Percentiles rank a stretch among this genome's conserved stretches.
Evolutionary conservation across 257 asterid species (phyloP).

Genomic region (Solanum etuberosum): DNA sequence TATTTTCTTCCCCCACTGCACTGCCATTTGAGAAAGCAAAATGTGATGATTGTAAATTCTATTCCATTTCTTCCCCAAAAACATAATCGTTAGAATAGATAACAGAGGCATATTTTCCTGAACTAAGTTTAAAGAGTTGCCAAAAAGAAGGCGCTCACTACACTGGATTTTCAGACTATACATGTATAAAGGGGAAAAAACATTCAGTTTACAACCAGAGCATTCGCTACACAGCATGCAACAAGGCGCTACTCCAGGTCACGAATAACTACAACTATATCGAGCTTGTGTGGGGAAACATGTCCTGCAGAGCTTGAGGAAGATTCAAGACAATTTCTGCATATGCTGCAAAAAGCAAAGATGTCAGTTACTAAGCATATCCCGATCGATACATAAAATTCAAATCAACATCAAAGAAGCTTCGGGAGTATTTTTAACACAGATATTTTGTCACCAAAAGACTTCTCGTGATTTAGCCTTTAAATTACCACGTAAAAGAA

Average conservation of each 20-base stretch:
- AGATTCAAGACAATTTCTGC: constrained; percentile 84
- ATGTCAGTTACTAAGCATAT: not conserved
- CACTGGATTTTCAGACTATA: not conserved
- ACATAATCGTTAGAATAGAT: not conserved
- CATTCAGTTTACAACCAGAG: not conserved
- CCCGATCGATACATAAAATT: not conserved
- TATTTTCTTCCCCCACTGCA: not conserved
- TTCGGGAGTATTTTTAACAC: not conserved
- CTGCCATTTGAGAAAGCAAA: not conserved
- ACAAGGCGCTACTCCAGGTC: not conserved
- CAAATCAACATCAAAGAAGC: not conserved
- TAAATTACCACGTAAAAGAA: not conserved
- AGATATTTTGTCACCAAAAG: not conserved
- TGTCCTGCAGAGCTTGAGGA: constrained; percentile 56
- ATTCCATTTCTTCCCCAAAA: not conserved
- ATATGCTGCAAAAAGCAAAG: constrained; percentile 43
- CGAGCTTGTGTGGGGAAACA: constrained; percentile 19
- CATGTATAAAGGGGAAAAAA: not conserved
- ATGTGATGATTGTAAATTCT: not conserved
- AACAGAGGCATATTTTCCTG: not conserved
- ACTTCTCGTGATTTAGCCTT: not conserved
- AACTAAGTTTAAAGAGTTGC: not conserved
- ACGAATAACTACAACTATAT: constrained; percentile 12
- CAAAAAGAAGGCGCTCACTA: not conserved
- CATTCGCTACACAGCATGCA: not conserved